Percentiles rank a stretch among this genome's conserved stretches.
These are phyloP conservation scores for Naegleria fowleri DNA, from an alignment of 208 protist species.

Conservation along the genomic window DNA sequence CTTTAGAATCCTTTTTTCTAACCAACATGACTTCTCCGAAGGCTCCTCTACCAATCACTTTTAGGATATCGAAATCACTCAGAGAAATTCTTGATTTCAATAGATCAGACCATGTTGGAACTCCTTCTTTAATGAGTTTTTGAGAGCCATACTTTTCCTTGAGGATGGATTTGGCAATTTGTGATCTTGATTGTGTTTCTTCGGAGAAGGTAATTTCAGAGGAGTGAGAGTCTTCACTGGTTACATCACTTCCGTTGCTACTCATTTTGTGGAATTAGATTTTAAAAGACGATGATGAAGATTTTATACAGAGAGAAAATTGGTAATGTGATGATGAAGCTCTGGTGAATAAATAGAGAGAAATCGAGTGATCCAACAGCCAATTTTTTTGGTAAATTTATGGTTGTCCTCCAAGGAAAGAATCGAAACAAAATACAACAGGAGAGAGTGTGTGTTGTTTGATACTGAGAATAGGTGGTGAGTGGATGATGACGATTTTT, in stretches of 20 bases:
- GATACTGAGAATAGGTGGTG: too few relatives aligned
- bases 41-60: constrained; percentile 77
- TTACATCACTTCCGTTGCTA: neutral
- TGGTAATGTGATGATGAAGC: too few relatives aligned
- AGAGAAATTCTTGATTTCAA: constrained; percentile 40
- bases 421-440: too few relatives aligned
- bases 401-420: too few relatives aligned
- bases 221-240: neutral
- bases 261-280: neutral
- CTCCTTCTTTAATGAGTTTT: neutral
- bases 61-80: constrained; percentile 70
- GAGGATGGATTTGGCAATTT: constrained; percentile 12
- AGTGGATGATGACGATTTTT: too few relatives aligned
- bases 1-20: constrained; percentile 56
- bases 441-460: too few relatives aligned
- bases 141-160: neutral
- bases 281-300: neutral
- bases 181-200: neutral
- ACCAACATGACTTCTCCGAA: constrained; percentile 77
- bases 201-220: constrained; percentile 9
- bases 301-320: neutral
- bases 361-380: too few relatives aligned
- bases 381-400: too few relatives aligned
- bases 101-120: neutral
- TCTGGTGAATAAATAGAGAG: too few relatives aligned